Percentiles rank a stretch among this genome's conserved stretches.
Evolutionary conservation across 441 rosid genomes (phyloP).

Genomic region (Gossypium schwendimanii): DNA sequence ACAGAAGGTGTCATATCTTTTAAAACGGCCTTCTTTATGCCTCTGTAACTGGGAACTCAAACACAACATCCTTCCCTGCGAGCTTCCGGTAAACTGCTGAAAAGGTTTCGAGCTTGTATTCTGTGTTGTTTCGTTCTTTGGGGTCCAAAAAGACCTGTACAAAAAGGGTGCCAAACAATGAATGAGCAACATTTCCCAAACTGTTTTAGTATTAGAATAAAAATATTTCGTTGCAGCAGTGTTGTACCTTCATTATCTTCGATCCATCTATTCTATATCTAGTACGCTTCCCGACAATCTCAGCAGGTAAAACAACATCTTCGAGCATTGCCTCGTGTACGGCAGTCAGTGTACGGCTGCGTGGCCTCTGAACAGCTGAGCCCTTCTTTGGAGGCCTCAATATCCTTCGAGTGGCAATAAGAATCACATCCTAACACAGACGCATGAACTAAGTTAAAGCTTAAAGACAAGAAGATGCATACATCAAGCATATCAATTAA

Average conservation of each 20-base stretch:
- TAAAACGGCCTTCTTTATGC: conserved; percentile 17
- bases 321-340: conserved; percentile 74
- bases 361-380: conserved; percentile 2
- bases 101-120: conserved; percentile 60
- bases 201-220: background rate
- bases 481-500: background rate
- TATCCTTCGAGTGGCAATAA: background rate
- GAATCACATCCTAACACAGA: conserved; percentile 1
- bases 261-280: conserved; percentile 69
- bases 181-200: background rate
- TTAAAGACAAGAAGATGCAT: background rate
- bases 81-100: conserved; percentile 70
- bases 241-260: conserved; percentile 60
- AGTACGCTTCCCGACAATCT: conserved; percentile 67
- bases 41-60: conserved; percentile 28
- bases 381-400: conserved; percentile 4
- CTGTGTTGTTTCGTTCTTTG: conserved; percentile 63
- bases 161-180: background rate
- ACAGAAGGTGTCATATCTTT: conserved; percentile 9
- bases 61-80: conserved; percentile 47
- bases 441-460: background rate
- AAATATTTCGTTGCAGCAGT: background rate
- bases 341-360: conserved; percentile 12
- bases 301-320: conserved; percentile 70
- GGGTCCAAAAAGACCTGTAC: conserved; percentile 12